Conservation (phyloP, 1,284 basidiomycete species). For the Ganoderma boninense region DNA sequence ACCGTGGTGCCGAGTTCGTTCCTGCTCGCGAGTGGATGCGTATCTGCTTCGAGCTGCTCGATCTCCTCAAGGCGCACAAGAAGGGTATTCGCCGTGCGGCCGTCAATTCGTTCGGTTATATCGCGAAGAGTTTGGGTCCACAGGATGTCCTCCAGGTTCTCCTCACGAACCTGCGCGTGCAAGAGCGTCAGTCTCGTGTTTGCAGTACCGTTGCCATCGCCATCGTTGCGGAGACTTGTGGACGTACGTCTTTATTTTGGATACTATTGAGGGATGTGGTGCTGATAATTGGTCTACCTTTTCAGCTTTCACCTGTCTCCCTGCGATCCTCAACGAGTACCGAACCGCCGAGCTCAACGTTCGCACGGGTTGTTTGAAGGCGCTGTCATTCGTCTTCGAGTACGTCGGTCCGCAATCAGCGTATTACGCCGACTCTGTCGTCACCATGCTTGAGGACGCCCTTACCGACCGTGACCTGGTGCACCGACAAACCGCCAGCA, state of each 20-base stretch:
- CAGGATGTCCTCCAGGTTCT: slow-evolving; percentile 98
- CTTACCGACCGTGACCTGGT: slow-evolving; percentile 98
- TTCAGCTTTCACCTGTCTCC: slow-evolving; percentile 96
- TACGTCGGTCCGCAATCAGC: slow-evolving; percentile 99
- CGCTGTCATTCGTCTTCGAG: slow-evolving; percentile 98
- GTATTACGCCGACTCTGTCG: slow-evolving; percentile 97
- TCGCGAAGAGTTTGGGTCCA: slow-evolving; percentile 98
- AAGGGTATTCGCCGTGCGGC: slow-evolving; percentile 98
- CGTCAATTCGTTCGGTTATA: slow-evolving; percentile 99
- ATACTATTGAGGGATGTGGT: not conserved
- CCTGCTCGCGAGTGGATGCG: slow-evolving; percentile 99
- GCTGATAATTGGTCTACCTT: slow-evolving; percentile 32
- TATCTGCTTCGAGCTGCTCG: slow-evolving; percentile 98
- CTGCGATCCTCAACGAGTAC: slow-evolving; percentile 98
- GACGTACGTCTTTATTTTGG: slow-evolving; percentile 64
- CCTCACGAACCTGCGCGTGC: slow-evolving; percentile 95
- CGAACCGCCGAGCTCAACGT: slow-evolving; percentile 98
- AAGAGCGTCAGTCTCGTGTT: slow-evolving; percentile 98
- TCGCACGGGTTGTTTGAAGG: slow-evolving; percentile 99
- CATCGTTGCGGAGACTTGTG: slow-evolving; percentile 97
- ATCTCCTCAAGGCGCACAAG: slow-evolving; percentile 98
- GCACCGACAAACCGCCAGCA: slow-evolving; percentile 97
- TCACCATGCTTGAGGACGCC: slow-evolving; percentile 97
- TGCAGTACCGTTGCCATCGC: slow-evolving; percentile 99
- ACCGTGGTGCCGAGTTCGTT: slow-evolving; percentile 98